A percentile compares a stretch with the other conserved stretches of the same genome.
These are phyloP conservation scores for Xylariales sp. DNA, from an alignment of 2,329 filamentous ascomycete genomes.

Conservation along the genomic window DNA sequence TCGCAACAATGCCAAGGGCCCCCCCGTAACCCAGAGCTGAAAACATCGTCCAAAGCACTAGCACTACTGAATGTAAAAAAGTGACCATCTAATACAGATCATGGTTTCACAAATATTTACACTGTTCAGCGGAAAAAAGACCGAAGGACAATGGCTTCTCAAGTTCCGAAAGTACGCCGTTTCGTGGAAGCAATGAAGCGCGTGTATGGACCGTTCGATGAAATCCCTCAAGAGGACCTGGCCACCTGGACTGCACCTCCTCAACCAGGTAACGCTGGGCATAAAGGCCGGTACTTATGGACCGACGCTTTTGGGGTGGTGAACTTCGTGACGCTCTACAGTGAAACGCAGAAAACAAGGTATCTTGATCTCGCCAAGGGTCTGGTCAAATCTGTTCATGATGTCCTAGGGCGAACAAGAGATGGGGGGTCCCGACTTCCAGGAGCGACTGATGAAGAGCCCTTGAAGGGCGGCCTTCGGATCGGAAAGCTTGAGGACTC, in stretches of 20 bases:
- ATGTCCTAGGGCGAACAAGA: slow-evolving; percentile 46
- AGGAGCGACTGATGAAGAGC: slow-evolving; percentile 45
- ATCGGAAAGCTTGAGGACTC: slow-evolving; percentile 49
- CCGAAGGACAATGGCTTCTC: slow-evolving; percentile 3
- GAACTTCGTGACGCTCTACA: slow-evolving; percentile 52
- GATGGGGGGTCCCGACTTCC: slow-evolving; percentile 42
- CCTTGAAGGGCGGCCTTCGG: slow-evolving; percentile 49
- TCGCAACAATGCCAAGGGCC: no score
- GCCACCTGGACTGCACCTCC: not conserved
- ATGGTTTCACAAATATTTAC: no score
- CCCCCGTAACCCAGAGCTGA: no score
- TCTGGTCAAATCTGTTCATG: slow-evolving; percentile 47
- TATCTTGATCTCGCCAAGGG: slow-evolving; percentile 46
- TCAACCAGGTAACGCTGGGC: slow-evolving; percentile 42
- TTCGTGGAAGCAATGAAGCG: not conserved
- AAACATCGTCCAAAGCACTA: no score
- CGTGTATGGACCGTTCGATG: slow-evolving; percentile 1
- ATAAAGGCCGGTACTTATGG: slow-evolving; percentile 56
- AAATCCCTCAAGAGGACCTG: not conserved
- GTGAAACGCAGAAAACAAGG: slow-evolving; percentile 26
- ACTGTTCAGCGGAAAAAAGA: no score
- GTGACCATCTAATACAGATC: no score
- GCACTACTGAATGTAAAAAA: no score
- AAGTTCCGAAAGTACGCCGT: not conserved
- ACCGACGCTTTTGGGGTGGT: slow-evolving; percentile 57